Conservation (phyloP, 2,329 filamentous ascomycete species). For the Phyllosticta citribraziliensis region DNA sequence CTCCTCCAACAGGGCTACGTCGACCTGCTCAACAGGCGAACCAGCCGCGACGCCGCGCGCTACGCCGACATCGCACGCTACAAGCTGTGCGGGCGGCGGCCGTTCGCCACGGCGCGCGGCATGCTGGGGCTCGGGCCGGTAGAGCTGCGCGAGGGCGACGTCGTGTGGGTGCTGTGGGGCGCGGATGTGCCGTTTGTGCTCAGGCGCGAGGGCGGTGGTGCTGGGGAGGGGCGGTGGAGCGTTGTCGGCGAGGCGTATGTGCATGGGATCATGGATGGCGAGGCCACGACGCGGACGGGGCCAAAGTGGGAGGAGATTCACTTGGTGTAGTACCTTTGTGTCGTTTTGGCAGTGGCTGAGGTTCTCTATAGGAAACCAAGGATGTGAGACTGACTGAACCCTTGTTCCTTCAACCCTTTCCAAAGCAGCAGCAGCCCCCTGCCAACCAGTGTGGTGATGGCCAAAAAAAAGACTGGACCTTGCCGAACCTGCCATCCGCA, state of each 20-base stretch:
- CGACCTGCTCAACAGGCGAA: background rate
- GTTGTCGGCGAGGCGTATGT: slow-evolving; percentile 7
- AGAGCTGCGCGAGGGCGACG: background rate
- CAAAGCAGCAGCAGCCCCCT: too few relatives aligned
- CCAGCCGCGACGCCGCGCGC: background rate
- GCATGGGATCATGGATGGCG: slow-evolving; percentile 9
- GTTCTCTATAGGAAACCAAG: too few relatives aligned
- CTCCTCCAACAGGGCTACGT: background rate
- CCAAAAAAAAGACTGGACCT: too few relatives aligned
- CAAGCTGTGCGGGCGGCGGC: background rate
- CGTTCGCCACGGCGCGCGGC: background rate
- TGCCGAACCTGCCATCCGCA: too few relatives aligned
- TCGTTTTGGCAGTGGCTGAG: too few relatives aligned
- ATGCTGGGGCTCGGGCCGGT: background rate
- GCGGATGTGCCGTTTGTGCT: slow-evolving; percentile 5
- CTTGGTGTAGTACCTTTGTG: background rate
- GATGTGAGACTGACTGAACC: too few relatives aligned
- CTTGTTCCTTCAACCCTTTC: too few relatives aligned
- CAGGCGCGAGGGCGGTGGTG: background rate
- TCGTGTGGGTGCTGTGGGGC: slow-evolving; percentile 2
- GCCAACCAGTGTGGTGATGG: too few relatives aligned
- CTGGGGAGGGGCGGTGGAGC: background rate
- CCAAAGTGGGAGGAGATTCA: background rate
- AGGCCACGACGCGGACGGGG: background rate
- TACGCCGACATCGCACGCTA: background rate